phyloP scores from a whole-genome alignment of 2,329 filamentous ascomycete species.

The Leptosphaerulina australis region DNA sequence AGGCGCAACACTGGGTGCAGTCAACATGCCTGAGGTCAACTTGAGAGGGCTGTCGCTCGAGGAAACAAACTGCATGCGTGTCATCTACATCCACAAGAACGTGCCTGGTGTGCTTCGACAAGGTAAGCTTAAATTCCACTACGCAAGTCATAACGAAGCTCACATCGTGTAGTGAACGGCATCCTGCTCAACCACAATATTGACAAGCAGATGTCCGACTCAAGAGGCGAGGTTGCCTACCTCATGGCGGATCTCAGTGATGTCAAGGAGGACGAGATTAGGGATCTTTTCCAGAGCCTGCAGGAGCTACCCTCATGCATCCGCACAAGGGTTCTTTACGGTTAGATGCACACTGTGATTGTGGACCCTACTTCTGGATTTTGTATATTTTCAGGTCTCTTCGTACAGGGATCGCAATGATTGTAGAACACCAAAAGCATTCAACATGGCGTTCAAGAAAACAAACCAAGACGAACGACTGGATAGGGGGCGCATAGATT shows the following conservation, averaged over 20 bases:
- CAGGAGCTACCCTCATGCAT: slow-evolving; percentile 73
- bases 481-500: neutral
- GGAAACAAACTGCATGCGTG: slow-evolving; percentile 85
- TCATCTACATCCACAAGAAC: slow-evolving; percentile 97
- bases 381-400: slow-evolving; percentile 43
- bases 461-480: neutral
- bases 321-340: slow-evolving; percentile 56
- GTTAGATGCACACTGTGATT: neutral
- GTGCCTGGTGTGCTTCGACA: slow-evolving; percentile 91
- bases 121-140: slow-evolving; percentile 54
- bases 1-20: slow-evolving; percentile 85
- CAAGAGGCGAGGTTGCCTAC: slow-evolving; percentile 90
- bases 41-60: slow-evolving; percentile 89
- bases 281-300: slow-evolving; percentile 80
- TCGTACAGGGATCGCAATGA: slow-evolving; percentile 4
- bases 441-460: slow-evolving; percentile 46
- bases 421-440: slow-evolving; percentile 34
- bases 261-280: slow-evolving; percentile 80
- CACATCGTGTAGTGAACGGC: slow-evolving; percentile 74
- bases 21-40: slow-evolving; percentile 95
- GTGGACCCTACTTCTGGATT: slow-evolving; percentile 22
- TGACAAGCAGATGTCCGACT: slow-evolving; percentile 98
- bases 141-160: slow-evolving; percentile 1
- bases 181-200: slow-evolving; percentile 95
- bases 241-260: slow-evolving; percentile 97